Percentiles rank a stretch among this genome's conserved stretches.
phyloP scores from a whole-genome alignment of 2,329 filamentous ascomycete species.

The Phaeosphaeriaceae sp. region DNA sequence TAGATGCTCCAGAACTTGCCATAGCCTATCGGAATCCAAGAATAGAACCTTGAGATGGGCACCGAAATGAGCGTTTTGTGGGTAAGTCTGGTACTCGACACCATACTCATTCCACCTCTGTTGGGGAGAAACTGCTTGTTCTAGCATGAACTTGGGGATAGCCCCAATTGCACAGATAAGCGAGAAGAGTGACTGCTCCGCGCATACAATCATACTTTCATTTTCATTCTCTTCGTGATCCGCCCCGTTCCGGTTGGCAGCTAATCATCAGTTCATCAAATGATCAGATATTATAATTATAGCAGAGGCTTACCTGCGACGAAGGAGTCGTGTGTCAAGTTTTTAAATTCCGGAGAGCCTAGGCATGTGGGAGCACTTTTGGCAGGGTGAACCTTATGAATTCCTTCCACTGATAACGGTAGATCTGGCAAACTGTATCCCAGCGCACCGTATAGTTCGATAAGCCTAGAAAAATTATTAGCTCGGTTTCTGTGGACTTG shows the following conservation, averaged over 20 bases:
- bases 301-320: background rate
- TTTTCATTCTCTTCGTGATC: background rate
- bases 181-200: background rate
- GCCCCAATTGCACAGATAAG: background rate
- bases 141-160: background rate
- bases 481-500: background rate
- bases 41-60: background rate
- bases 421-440: background rate
- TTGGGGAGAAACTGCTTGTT: background rate
- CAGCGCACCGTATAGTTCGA: background rate
- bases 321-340: background rate
- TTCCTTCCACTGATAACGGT: background rate
- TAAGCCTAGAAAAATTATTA: background rate
- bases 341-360: background rate
- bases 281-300: background rate
- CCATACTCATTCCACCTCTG: background rate
- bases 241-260: background rate
- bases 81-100: background rate
- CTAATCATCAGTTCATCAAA: background rate
- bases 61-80: background rate
- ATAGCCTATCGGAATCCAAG: background rate
- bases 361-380: background rate
- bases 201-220: background rate
- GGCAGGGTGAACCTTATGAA: background rate
- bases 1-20: background rate